These are phyloP conservation scores for Phaeosphaeria sp. DNA, from an alignment of 2,329 filamentous ascomycete species.

Conservation along the genomic window DNA sequence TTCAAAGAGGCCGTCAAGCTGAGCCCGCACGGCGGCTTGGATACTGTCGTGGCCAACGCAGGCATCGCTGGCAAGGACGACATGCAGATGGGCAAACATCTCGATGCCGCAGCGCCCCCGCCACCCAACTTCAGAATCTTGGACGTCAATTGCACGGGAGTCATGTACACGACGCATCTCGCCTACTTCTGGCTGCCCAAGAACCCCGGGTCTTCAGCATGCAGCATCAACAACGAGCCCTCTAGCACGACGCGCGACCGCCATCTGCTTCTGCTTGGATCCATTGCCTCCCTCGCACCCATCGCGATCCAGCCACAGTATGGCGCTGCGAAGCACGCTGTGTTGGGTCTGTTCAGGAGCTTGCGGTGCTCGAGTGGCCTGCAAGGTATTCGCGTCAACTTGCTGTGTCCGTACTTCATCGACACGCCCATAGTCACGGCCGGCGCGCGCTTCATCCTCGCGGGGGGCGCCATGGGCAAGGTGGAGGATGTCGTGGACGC, in stretches of 20 bases:
- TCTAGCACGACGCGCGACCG: conserved; percentile 55
- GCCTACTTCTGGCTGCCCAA: conserved; percentile 65
- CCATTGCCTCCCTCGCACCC: conserved; percentile 61
- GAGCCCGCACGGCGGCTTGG: conserved; percentile 63
- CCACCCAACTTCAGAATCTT: conserved; percentile 62
- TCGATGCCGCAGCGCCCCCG: conserved; percentile 55
- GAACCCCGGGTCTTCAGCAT: conserved; percentile 54
- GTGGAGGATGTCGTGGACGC: conserved; percentile 69
- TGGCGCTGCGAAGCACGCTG: conserved; percentile 68
- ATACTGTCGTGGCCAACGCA: conserved; percentile 71
- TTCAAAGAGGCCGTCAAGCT: conserved; percentile 65
- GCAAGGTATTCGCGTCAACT: conserved; percentile 67
- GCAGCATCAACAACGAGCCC: conserved; percentile 40
- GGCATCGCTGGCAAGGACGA: conserved; percentile 59
- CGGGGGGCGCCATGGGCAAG: conserved; percentile 62
- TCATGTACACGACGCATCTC: conserved; percentile 70
- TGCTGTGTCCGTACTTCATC: conserved; percentile 72
- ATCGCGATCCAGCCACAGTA: conserved; percentile 60
- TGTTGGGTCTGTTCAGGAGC: conserved; percentile 69
- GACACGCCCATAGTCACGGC: conserved; percentile 65
- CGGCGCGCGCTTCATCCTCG: conserved; percentile 59
- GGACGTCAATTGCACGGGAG: conserved; percentile 69
- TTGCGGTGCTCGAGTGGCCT: conserved; percentile 59
- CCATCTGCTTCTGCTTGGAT: conserved; percentile 69
- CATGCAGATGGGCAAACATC: conserved; percentile 58